These are phyloP conservation scores for Laburnicola sp. DNA, from an alignment of 2,329 filamentous ascomycete species.

Conservation along the genomic window DNA sequence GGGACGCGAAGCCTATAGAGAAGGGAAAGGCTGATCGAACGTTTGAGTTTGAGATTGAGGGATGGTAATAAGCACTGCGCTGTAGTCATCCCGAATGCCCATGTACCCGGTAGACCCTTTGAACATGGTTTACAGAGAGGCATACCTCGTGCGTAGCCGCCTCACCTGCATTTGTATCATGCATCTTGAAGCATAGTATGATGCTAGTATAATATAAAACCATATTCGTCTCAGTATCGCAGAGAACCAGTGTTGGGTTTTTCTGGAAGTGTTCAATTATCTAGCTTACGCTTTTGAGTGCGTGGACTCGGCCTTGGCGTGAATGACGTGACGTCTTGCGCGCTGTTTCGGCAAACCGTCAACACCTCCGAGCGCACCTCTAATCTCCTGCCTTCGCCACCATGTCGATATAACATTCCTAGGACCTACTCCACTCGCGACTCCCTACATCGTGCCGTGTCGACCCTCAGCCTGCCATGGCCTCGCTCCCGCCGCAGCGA, in stretches of 20 bases:
- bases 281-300: background rate
- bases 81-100: no score
- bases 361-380: constrained; percentile 11
- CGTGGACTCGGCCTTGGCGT: background rate
- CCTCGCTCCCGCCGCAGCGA: constrained; percentile 47
- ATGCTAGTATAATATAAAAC: background rate
- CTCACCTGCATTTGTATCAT: no score
- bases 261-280: background rate
- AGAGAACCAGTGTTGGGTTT: background rate
- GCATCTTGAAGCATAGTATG: no score
- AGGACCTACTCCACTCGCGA: background rate
- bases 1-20: constrained; percentile 52
- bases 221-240: background rate
- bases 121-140: background rate
- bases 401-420: background rate
- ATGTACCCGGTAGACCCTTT: background rate
- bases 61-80: constrained; percentile 29
- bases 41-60: constrained; percentile 55
- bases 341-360: constrained; percentile 21
- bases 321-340: constrained; percentile 25
- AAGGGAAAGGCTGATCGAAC: constrained; percentile 52
- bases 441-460: background rate
- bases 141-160: no score
- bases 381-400: background rate
- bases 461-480: constrained; percentile 35